Evolutionary conservation across 352 stramenopile species (phyloP).

Genomic region (Phytopythium aichiense): DNA sequence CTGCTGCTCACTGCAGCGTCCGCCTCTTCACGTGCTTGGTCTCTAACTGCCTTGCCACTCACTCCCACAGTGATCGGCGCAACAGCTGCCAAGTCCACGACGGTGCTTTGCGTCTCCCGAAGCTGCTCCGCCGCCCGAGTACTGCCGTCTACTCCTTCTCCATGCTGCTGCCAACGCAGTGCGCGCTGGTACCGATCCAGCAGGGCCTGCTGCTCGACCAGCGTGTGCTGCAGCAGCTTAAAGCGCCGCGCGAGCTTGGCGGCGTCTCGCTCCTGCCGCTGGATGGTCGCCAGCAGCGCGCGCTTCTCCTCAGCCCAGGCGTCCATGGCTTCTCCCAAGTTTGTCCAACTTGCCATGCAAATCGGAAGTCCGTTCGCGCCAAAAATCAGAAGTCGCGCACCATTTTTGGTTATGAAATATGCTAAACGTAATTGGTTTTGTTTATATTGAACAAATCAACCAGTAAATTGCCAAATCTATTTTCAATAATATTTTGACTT

Average conservation of each 20-base stretch:
- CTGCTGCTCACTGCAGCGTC: too few relatives aligned
- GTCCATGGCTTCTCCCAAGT: conserved; percentile 9
- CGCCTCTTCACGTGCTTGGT: neutral
- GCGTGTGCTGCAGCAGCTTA: conserved; percentile 54
- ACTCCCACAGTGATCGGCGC: neutral
- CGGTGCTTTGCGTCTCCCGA: neutral
- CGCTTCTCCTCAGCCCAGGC: conserved; percentile 43
- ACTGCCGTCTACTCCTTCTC: neutral
- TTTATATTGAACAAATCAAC: too few relatives aligned
- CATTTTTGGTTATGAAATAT: too few relatives aligned
- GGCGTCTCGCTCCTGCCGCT: conserved; percentile 34
- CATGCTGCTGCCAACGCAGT: conserved; percentile 11
- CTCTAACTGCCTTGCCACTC: neutral
- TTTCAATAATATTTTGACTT: too few relatives aligned
- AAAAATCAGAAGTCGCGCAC: neutral
- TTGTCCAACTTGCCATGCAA: neutral
- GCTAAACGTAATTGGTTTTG: too few relatives aligned
- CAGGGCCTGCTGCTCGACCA: conserved; percentile 67
- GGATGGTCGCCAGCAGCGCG: conserved; percentile 42
- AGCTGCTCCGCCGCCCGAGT: neutral
- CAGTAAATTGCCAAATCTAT: too few relatives aligned
- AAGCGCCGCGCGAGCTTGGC: conserved; percentile 42
- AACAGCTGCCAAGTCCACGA: neutral
- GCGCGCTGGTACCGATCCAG: conserved; percentile 62
- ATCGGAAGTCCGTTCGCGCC: neutral